phyloP scores from a whole-genome alignment of 176 grass and related monocot genomes.

The Paspalum vaginatum region DNA sequence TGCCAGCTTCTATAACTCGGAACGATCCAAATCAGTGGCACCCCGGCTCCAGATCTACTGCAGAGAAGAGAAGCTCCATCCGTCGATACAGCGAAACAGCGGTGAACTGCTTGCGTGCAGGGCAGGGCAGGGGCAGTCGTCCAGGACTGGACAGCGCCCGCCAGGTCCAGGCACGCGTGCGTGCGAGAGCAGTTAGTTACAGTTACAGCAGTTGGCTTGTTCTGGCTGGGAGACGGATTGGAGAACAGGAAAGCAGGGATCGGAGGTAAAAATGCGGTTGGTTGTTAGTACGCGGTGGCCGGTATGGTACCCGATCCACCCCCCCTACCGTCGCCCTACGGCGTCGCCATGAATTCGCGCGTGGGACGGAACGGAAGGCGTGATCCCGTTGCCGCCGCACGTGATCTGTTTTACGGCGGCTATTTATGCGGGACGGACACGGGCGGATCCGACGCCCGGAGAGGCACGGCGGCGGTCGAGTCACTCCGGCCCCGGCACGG shows the following conservation, averaged over 20 bases:
- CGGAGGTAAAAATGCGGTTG: not conserved
- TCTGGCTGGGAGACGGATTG: too few species aligned
- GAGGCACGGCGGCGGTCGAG: too few species aligned
- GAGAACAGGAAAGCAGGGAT: too few species aligned
- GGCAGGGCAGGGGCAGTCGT: not conserved
- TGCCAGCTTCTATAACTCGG: not conserved
- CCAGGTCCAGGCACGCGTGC: slow-evolving; percentile 13
- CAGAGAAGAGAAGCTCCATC: too few species aligned
- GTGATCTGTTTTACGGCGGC: slow-evolving; percentile 40
- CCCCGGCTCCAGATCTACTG: not conserved
- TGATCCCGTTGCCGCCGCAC: slow-evolving; percentile 30
- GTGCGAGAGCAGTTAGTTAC: not conserved
- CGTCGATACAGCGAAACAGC: not conserved
- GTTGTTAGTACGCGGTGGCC: not conserved
- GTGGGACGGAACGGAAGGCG: slow-evolving; percentile 38
- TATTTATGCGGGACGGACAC: slow-evolving; percentile 28
- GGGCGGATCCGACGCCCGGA: not conserved
- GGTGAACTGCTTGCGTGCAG: not conserved
- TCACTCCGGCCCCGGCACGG: not conserved
- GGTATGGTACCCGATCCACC: not conserved
- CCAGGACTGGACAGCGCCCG: not conserved
- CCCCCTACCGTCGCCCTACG: not conserved
- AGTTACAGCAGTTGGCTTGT: not conserved
- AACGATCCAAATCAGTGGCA: slow-evolving; percentile 2
- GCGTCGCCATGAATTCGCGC: slow-evolving; percentile 33